phyloP scores from a whole-genome alignment of 2,329 filamentous ascomycete genomes.

The Sporothrix globosa region DNA sequence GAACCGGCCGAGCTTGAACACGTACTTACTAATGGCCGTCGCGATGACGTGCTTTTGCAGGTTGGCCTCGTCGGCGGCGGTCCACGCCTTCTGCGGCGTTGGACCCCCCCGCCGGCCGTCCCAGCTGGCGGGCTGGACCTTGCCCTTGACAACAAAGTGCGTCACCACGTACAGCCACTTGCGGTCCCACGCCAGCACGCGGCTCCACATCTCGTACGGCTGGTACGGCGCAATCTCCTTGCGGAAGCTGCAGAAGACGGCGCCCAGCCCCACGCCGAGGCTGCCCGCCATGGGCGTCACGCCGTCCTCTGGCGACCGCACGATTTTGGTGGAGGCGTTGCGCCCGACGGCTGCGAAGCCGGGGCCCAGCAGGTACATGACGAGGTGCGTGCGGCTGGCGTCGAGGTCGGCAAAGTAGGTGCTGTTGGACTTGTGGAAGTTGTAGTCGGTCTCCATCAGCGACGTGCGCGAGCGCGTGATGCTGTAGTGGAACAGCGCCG shows the following conservation, averaged over 20 bases:
- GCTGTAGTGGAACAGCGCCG: slow-evolving; percentile 46
- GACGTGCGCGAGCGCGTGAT: slow-evolving; percentile 42
- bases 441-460: slow-evolving; percentile 47
- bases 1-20: slow-evolving; percentile 78
- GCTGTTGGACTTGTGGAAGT: slow-evolving; percentile 50
- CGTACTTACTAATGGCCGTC: slow-evolving; percentile 76
- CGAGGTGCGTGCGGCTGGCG: slow-evolving; percentile 77
- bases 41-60: slow-evolving; percentile 70
- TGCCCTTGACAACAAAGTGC: slow-evolving; percentile 69
- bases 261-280: slow-evolving; percentile 69
- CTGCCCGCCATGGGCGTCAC: slow-evolving; percentile 55
- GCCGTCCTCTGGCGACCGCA: slow-evolving; percentile 47
- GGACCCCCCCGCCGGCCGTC: slow-evolving; percentile 44
- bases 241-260: slow-evolving; percentile 74
- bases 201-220: slow-evolving; percentile 72
- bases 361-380: slow-evolving; percentile 67
- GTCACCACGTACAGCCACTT: slow-evolving; percentile 81
- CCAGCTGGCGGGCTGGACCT: slow-evolving; percentile 59
- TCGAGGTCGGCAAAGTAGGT: slow-evolving; percentile 90
- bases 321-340: slow-evolving; percentile 55
- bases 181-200: slow-evolving; percentile 73
- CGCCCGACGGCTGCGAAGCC: slow-evolving; percentile 58
- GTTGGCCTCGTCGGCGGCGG: slow-evolving; percentile 46
- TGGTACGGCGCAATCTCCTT: slow-evolving; percentile 71
- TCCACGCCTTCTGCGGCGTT: slow-evolving; percentile 29